Evolutionary conservation across 2,329 filamentous ascomycete species (phyloP), one percentile per base, ranked within the genome.

Genomic region (Aspergillus latus): DNA sequence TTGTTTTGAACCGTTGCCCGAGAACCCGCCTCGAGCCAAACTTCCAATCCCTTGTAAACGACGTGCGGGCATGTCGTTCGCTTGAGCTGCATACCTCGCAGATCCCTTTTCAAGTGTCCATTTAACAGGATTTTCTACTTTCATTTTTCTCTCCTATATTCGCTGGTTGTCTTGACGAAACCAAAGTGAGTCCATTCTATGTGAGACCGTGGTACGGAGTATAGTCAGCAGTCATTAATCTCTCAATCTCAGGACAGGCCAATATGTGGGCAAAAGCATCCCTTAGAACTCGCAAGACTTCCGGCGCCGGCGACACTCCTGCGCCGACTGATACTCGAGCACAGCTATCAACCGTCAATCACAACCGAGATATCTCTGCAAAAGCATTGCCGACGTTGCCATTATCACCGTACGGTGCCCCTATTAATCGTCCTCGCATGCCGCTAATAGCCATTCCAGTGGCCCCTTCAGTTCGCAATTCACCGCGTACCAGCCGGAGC

Each of bases 221-320:
- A 32, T 15, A 15, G 36, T n/a, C n/a, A 32, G n/a, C 15, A 6
- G 37, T 37, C 48, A 10, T 28, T 45, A 13, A 44, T 9, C 10
- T 46, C 32, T 39, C 26, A 36, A 28, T 32, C 52, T 45, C 29
- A 44, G n/a, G 43, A 4, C 8, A 34, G 11, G 15, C 28, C 66
- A 73, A 58, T n/a, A 83, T 84, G 82, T 84, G 81, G 81, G 81
- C 82, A 68, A 79, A 80, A 65, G 68, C 64, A 42, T 60, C 65
- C 5, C 82, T 64, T 72, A 76, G 66, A 62, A 74, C 75, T 61
- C 78, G 70, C 66, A 75, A 77, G 56, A 75, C 74, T 46, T 66
- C 68, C 15, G 78, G 78, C 61, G 74, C 68, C 16, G 78, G 78
- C 61, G 74, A 76, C 54, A 75, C 74, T 64, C 76, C 79, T 34